Evolutionary conservation across 371 early-diverging fungal species (phyloP), one percentile per base, ranked within the genome.

Genomic region (Funneliformis caledonium): DNA sequence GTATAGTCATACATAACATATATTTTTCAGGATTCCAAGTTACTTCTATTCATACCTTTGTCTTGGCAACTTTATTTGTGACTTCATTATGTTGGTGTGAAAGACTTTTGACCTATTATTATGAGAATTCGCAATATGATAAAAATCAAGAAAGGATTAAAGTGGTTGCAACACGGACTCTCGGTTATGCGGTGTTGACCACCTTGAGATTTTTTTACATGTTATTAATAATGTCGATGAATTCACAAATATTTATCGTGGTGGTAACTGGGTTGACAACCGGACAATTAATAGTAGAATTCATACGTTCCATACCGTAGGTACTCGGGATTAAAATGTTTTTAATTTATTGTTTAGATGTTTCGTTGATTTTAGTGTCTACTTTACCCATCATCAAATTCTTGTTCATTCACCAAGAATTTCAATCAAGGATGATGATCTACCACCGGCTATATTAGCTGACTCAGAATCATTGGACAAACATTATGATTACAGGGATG

Each of bases 151-250:
- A 19, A n/a, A 72, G 72, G 47, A 47, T 22, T 11, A 72, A 22
- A 72, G 10, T 14, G 9, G 6, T 72, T 22, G n/a, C 47, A 26
- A 43, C 47, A 72, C 45, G 47, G 14, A 72, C 72, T 48, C 22
- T 72, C 9, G 12, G 26, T 22, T 72, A 47, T 47, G n/a, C 72
- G 9, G 26, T 48, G 12, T 43, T 45, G 8, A 72, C 48, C n/a
- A 45, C 26, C 6, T 72, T 72, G 43, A 47, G 72, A 72, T 48
- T 72, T 45, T 72, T 72, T 72, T 72, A 72, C 47, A 72, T 72
- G 72, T 26, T 72, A 48, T 45, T 72, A 22, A 72, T 47, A 26
- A 72, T 72, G 72, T 45, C 72, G 4, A 72, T 72, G 72, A 72
- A 48, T 43, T 47, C 72, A 10, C 72, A 72, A 47, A 43, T 72